Base-by-base conservation (phyloP, 1,284 basidiomycete species). In the Heterobasidion parviporum region DNA sequence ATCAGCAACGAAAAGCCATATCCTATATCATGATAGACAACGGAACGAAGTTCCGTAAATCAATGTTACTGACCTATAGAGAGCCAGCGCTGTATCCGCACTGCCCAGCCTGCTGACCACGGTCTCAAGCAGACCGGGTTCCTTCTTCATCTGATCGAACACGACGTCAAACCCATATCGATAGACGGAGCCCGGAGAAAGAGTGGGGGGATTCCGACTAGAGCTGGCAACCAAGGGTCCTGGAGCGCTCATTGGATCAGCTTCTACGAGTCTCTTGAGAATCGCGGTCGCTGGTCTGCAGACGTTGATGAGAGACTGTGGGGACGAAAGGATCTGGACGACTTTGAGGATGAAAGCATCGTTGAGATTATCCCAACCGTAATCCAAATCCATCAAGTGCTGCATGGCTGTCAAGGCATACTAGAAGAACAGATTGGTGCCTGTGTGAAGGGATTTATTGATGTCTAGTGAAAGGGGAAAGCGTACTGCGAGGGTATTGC, bases 211-310 rank as follows among this genome's bases (percentile, higher is more conserved):
- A 44, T 68, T 68, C 59, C 73, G 75, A 62, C 85, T 88, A n/a
- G 85, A 83, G 62, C 84, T 80, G 9, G 83, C 74, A 26, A 76
- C 60, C 53, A 78, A 67, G 1, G 78, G 73, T 7, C 82, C 83
- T 2, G 84, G 80, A 16, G 81, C 80, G 61, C 74, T 83, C 61
- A 75, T 70, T 8, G 87, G 86, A 63, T 90, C 87, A 8, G 89
- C 89, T 65, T 91, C 88, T 26, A 94, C 90, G 16, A 95, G 80
- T 62, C 87, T 87, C 72, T 92, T 91, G 58, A 96, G 77, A 57
- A 96, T 94, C 48, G 90, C 87, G n/a, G 94, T 97, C 1, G 95
- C 94, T 10, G 95, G 95, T n/a, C 95, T 85, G 63, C 92, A 92
- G 60, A 98, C 89, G 62, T 99, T 99, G 75, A 95, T 85, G n/a